These are phyloP conservation scores for Rutstroemia sp. DNA, from an alignment of 2,329 filamentous ascomycete species.

Conservation along the genomic window DNA sequence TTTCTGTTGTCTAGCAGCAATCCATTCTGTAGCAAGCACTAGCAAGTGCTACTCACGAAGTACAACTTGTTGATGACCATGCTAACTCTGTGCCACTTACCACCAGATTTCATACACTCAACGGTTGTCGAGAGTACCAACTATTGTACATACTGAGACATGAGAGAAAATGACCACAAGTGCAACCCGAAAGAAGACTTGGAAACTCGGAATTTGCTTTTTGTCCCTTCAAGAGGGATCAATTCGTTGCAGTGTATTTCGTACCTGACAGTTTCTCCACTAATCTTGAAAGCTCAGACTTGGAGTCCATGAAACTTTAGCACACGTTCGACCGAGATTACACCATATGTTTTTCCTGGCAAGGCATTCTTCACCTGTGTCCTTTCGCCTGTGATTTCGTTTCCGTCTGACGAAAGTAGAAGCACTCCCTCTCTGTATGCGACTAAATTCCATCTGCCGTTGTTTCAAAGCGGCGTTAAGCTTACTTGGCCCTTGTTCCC, in stretches of 20 bases:
- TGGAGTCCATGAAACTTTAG: not conserved
- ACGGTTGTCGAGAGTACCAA: constrained; percentile 1
- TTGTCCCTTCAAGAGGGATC: not conserved
- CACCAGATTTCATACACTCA: not conserved
- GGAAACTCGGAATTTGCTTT: not conserved
- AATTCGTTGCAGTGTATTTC: not conserved
- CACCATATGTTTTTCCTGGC: not conserved
- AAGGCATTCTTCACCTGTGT: not conserved
- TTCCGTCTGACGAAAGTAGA: not conserved
- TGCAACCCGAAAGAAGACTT: constrained; percentile 1
- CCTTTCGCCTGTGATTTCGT: not conserved
- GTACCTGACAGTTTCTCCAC: not conserved
- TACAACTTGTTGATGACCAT: too few relatives aligned
- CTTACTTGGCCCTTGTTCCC: constrained; percentile 6
- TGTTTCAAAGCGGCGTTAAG: constrained; percentile 6
- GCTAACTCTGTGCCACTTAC: not conserved
- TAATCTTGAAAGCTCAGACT: not conserved
- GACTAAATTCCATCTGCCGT: constrained; percentile 1
- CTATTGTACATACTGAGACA: not conserved
- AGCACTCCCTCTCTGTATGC: not conserved
- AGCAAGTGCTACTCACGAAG: not conserved
- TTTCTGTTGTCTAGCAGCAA: too few relatives aligned
- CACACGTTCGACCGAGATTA: not conserved
- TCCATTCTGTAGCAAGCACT: too few relatives aligned
- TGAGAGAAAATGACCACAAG: not conserved